These are phyloP conservation scores for Aspergillus conjunctus DNA, from an alignment of 495 filamentous ascomycete species.

Conservation along the genomic window DNA sequence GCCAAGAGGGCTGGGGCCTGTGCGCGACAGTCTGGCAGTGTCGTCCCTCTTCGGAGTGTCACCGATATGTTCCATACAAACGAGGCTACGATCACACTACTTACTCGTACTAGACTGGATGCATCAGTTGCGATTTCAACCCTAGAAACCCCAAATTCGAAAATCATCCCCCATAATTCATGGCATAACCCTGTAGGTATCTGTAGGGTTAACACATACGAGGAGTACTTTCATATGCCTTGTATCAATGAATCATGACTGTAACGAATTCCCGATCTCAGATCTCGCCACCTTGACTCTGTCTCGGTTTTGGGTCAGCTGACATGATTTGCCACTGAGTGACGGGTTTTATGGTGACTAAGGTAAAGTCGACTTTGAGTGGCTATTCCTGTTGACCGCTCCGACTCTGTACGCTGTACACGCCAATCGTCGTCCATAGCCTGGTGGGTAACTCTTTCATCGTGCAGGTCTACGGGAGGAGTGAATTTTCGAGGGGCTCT, in stretches of 20 bases:
- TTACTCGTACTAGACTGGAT: too few relatives aligned
- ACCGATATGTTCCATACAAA: too few relatives aligned
- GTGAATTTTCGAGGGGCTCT: neutral
- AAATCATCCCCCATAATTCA: too few relatives aligned
- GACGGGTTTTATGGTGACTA: neutral
- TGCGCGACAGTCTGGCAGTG: neutral
- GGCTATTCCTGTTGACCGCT: conserved; percentile 14
- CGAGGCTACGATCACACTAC: too few relatives aligned
- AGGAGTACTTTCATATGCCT: too few relatives aligned
- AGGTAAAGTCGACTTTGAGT: neutral
- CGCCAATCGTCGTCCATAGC: neutral
- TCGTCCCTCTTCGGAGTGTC: too few relatives aligned
- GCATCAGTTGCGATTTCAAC: too few relatives aligned
- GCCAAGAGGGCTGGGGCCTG: neutral
- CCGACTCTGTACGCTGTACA: neutral
- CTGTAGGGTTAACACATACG: too few relatives aligned
- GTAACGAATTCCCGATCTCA: neutral
- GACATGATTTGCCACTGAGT: conserved; percentile 19
- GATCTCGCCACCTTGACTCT: conserved; percentile 11
- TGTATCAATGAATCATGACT: conserved; percentile 4
- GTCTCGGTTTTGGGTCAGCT: conserved; percentile 13
- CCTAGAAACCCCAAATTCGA: too few relatives aligned
- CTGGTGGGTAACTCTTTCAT: neutral
- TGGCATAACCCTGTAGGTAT: too few relatives aligned
- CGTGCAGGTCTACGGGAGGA: neutral